Evolutionary conservation across 208 protist genomes (phyloP), one percentile per base, ranked within the genome.

Genomic region (Trypanosoma boissoni): DNA sequence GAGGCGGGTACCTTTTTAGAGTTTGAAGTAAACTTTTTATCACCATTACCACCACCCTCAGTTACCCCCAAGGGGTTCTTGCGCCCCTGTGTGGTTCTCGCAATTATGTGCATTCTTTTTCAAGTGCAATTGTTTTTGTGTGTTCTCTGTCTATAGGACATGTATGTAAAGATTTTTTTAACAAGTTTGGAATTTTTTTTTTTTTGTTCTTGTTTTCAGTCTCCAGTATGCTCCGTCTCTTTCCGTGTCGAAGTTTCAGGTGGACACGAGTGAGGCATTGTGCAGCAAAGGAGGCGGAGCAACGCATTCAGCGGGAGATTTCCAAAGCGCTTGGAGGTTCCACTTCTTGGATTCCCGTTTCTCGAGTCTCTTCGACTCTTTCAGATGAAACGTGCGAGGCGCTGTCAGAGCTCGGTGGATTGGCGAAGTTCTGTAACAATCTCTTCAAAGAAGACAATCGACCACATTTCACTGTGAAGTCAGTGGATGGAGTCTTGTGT

Each of bases 1-100:
- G 55, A 60, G 79, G 6, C 74, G 75, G 31, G 44, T 83, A 54
- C 65, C 69, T 36, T 46, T 58, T 0, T 87, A 75, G 36, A n/a
- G n/a, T n/a, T n/a, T n/a, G n/a, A n/a, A n/a, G n/a, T n/a, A n/a
- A n/a, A n/a, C n/a, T n/a, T n/a, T n/a, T n/a, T n/a, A n/a, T n/a
- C n/a, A n/a, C n/a, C n/a, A n/a, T n/a, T n/a, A n/a, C n/a, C n/a
- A n/a, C n/a, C n/a, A n/a, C n/a, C n/a, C n/a, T n/a, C n/a, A n/a
- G n/a, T n/a, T n/a, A n/a, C n/a, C n/a, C n/a, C n/a, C n/a, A n/a
- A n/a, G n/a, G n/a, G n/a, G n/a, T n/a, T n/a, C n/a, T n/a, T 42
- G 18, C 5, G 18, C 42, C 24, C 6, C n/a, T 21, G 14, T 41
- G 23, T 18, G 16, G 18, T 9, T 54, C 28, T 21, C 44, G 6